Evolutionary conservation across 495 filamentous ascomycete species (phyloP).

Genomic region (Immersiella caudata): DNA sequence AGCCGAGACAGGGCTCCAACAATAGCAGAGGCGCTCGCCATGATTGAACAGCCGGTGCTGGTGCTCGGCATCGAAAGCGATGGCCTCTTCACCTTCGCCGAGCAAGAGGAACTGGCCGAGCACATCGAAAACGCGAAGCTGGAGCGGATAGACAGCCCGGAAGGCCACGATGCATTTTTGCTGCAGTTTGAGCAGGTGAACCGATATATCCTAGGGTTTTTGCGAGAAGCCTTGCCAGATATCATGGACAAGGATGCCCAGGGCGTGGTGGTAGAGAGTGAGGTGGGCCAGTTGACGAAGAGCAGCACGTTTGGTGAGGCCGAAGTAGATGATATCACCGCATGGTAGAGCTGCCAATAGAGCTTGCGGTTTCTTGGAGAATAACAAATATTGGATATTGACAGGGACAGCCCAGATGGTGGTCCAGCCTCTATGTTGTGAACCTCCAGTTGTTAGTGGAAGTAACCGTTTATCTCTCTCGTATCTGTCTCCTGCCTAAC

Average conservation of each 20-base stretch:
- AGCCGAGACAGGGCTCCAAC: conserved; percentile 68
- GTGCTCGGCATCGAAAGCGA: conserved; percentile 93
- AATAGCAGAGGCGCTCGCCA: conserved; percentile 71
- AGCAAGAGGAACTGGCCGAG: conserved; percentile 87
- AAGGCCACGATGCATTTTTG: conserved; percentile 96
- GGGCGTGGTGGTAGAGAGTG: conserved; percentile 46
- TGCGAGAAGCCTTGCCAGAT: conserved; percentile 79
- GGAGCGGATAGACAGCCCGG: conserved; percentile 85
- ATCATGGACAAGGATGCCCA: conserved; percentile 71
- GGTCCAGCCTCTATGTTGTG: too few relatives aligned
- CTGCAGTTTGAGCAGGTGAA: conserved; percentile 98
- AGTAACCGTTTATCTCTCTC: too few relatives aligned
- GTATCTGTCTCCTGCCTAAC: too few relatives aligned
- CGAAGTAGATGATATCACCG: conserved; percentile 96
- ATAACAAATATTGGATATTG: too few relatives aligned
- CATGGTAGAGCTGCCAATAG: conserved; percentile 52
- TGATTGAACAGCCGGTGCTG: conserved; percentile 83
- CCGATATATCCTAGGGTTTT: conserved; percentile 77
- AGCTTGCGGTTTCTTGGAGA: neutral
- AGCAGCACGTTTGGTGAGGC: conserved; percentile 91
- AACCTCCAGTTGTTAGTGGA: too few relatives aligned
- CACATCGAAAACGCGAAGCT: conserved; percentile 78
- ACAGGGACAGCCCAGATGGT: too few relatives aligned
- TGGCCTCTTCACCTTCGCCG: conserved; percentile 93
- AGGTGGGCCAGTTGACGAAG: conserved; percentile 63